Evolutionary conservation across 208 protist species (phyloP), one percentile per base, ranked within the genome.

Genomic region (Acanthamoeba castellanii): DNA sequence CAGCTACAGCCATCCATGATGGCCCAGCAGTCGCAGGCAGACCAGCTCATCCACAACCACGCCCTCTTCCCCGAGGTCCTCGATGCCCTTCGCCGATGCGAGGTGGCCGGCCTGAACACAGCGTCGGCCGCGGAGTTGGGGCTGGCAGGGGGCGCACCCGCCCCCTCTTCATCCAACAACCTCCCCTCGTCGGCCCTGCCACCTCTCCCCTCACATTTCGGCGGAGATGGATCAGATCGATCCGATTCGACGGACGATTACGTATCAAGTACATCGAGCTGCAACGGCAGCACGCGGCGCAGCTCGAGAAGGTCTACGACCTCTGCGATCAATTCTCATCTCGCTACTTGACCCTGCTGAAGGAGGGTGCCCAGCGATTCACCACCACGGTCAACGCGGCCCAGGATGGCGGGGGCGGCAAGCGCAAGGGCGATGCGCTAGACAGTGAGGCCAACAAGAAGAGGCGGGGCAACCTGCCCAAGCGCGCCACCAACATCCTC

Each of bases 401-500:
- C 20, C 78, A 87, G 32, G 78, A 87, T 13, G 78, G 52, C 3
- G 37, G 74, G 13, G 78, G 78, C 16, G 42, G 37, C 32, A 81
- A 81, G 72, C 72, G 78, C 78, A 61, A 87, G 50, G 78, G 78
- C 25, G 52, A 55, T 4, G 52, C 27, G 27, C 42, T 87, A 2
- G 78, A 87, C 6, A 92, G 32, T 34, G 70, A 84, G 22, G 91
- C 45, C 68, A 61, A 84, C 50, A 94, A 94, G 68, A 81, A 85
- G 70, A 37, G 90, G 52, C 14, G 90, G 8, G 90, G 90, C 68
- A 94, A 94, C 27, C 90, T 94, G 22, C 90, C 90, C 37, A 81
- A 85, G 42, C 72, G 74, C 30, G 90, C 90, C 34, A 94, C 90
- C 72, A 94, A 87, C 74, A 61, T 85, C 32, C 90, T 94, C 47